phyloP scores from a whole-genome alignment of 2,329 filamentous ascomycete species.

The Elsinoe necatrix region DNA sequence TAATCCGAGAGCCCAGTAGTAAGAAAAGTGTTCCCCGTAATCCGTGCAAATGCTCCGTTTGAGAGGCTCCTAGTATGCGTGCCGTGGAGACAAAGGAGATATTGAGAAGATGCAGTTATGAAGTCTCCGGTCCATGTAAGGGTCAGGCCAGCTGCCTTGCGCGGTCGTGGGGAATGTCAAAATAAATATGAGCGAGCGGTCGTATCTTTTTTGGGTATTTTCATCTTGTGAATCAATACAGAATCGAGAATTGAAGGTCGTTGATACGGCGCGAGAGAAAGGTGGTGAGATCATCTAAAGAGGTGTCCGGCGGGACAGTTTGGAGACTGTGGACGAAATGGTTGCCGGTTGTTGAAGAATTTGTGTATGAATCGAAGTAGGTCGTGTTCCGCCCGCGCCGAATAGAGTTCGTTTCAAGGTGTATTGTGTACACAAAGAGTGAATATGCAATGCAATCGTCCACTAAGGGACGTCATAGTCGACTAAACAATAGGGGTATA shows the following conservation, averaged over 20 bases:
- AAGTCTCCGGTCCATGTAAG: not conserved
- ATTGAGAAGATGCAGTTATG: not conserved
- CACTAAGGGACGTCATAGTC: not conserved
- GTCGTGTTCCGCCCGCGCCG: conserved; percentile 6
- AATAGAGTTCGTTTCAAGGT: not conserved
- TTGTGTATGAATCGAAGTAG: conserved; percentile 3
- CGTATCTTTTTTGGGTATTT: conserved; percentile 10
- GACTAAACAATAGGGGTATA: conserved; percentile 15
- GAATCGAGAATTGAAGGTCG: conserved; percentile 10
- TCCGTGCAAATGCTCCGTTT: not conserved
- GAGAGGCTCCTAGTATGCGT: not conserved
- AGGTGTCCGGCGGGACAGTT: not conserved
- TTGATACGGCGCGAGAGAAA: not conserved
- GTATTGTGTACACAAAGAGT: conserved; percentile 1
- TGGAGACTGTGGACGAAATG: not conserved
- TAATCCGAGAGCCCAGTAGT: not conserved
- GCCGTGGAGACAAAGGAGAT: not conserved
- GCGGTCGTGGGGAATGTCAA: not conserved
- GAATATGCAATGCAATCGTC: conserved; percentile 9
- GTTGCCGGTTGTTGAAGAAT: not conserved
- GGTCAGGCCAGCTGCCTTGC: conserved; percentile 12
- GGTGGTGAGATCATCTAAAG: not conserved
- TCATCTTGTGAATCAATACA: conserved; percentile 7
- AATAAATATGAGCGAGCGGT: not conserved
- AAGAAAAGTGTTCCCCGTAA: not conserved